phyloP scores from a whole-genome alignment of 2,329 filamentous ascomycete species.

The Cryoendolithus antarcticus region DNA sequence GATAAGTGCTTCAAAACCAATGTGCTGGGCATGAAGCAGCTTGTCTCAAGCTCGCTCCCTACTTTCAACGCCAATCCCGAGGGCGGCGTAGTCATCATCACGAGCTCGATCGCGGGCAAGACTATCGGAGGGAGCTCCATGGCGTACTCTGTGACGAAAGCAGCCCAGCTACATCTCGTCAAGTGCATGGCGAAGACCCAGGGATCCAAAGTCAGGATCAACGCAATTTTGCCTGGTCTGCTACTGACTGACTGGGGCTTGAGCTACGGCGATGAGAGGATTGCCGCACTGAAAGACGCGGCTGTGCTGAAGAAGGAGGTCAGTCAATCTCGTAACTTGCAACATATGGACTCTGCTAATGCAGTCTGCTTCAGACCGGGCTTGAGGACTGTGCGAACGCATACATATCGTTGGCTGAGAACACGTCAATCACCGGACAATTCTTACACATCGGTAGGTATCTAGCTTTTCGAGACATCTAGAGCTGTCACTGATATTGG shows the following conservation, averaged over 20 bases:
- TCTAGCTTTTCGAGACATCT: too few species aligned
- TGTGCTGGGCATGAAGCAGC: slow-evolving; percentile 37
- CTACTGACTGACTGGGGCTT: slow-evolving; percentile 55
- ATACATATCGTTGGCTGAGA: slow-evolving; percentile 42
- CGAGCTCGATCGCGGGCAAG: slow-evolving; percentile 46
- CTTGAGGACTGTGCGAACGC: slow-evolving; percentile 43
- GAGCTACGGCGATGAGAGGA: slow-evolving; percentile 37
- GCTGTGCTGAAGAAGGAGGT: slow-evolving; percentile 49
- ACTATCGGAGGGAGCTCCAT: slow-evolving; percentile 42
- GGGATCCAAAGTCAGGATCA: slow-evolving; percentile 50
- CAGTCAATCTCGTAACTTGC: slow-evolving; percentile 11
- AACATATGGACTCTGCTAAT: slow-evolving; percentile 1
- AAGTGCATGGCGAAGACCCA: slow-evolving; percentile 51
- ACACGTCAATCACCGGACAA: slow-evolving; percentile 38
- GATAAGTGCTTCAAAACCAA: slow-evolving; percentile 55
- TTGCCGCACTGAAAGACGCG: slow-evolving; percentile 41
- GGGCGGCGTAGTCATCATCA: slow-evolving; percentile 52
- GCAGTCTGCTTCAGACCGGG: slow-evolving; percentile 26
- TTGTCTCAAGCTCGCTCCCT: slow-evolving; percentile 45
- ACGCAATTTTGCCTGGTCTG: slow-evolving; percentile 52
- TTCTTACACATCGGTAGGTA: slow-evolving; percentile 27
- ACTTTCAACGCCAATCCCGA: slow-evolving; percentile 50
- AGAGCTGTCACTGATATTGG: too few species aligned
- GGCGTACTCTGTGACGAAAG: slow-evolving; percentile 68
- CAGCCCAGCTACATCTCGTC: slow-evolving; percentile 57